phyloP scores from a whole-genome alignment of 2,329 filamentous ascomycete species.

The Triangularia verruculosa region DNA sequence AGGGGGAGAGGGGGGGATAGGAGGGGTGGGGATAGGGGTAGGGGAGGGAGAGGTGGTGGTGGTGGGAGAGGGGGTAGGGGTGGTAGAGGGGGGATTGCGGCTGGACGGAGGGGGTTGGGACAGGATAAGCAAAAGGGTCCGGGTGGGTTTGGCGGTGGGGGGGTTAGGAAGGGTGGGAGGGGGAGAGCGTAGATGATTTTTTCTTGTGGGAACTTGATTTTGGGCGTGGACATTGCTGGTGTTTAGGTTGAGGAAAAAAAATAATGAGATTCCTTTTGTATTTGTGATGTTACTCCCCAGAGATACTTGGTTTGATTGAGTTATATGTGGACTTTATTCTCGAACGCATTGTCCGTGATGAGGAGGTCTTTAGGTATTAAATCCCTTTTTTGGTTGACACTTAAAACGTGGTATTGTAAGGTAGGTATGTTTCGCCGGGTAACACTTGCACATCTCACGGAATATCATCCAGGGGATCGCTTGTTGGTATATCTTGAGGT shows the following conservation, averaged over 20 bases:
- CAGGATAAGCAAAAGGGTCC: conserved; percentile 31
- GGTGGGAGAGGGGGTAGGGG: conserved; percentile 17
- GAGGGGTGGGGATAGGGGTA: conserved; percentile 35
- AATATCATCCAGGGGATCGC: too few species aligned
- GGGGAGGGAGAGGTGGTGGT: conserved; percentile 27
- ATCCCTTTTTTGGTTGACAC: too few species aligned
- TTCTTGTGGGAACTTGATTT: neutral
- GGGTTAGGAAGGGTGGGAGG: conserved; percentile 29
- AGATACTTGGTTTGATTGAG: too few species aligned
- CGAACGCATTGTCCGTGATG: too few species aligned
- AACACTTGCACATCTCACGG: too few species aligned
- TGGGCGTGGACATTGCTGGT: conserved; percentile 1
- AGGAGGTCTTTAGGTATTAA: too few species aligned
- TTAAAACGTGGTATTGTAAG: too few species aligned
- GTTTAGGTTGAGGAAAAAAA: conserved; percentile 7
- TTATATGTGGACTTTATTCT: too few species aligned
- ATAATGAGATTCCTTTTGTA: neutral
- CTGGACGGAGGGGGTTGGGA: conserved; percentile 34
- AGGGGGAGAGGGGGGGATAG: conserved; percentile 36
- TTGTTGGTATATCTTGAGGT: too few species aligned
- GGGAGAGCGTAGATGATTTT: conserved; percentile 7
- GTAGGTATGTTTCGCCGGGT: too few species aligned
- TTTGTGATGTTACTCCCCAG: neutral
- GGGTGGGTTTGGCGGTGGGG: conserved; percentile 23
- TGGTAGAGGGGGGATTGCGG: conserved; percentile 31